Base-by-base conservation (phyloP, 345 rosid genomes). In the Eucalyptus virginea region DNA sequence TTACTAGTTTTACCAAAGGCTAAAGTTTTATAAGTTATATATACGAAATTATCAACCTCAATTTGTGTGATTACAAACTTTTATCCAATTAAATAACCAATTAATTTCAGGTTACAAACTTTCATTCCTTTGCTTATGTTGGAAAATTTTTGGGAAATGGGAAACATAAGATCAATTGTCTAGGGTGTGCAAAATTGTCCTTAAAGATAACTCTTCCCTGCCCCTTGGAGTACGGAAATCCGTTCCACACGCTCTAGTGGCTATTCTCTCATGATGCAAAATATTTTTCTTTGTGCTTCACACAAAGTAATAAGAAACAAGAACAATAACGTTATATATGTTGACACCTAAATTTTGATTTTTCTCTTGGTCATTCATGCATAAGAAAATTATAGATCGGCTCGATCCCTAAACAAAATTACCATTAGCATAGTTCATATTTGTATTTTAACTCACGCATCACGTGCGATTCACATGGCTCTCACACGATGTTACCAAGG, bases 191-290 rank as follows among this genome's bases (percentile, higher is more conserved):
- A 56, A 56, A 23, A 4, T 26, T 56, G 13, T 56, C 30, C 30
- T 56, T 56, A 11, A 56, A 26, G 62, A 56, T 56, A 56, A 9
- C 13, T 24, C 30, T 0, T 1, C 6, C 30, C 14, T 19, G 0
- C 9, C 58, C 58, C 58, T 19, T 52, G 58, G 11, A 52, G 26
- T 52, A 23, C 2, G 3, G 6, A 56, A 56, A 13, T 24, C 5
- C 6, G 0, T 24, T 24, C 30, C 13, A 56, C 28, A 56, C 0
- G 62, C 62, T 56, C 7, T 26, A 56, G 30, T 56, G 30, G 30
- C 62, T 56, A 56, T 24, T 26, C 62, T 56, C 30, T 26, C 3
- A 5, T 10, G 62, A 56, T 56, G 30, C 62, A 56, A 56, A 4
- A 56, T 23, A 26, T 24, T 56, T 56, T 56, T 11, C 12, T 56